Base-by-base conservation (phyloP, 1,139 yeast species). In the Lodderomyces elongisporus region DNA sequence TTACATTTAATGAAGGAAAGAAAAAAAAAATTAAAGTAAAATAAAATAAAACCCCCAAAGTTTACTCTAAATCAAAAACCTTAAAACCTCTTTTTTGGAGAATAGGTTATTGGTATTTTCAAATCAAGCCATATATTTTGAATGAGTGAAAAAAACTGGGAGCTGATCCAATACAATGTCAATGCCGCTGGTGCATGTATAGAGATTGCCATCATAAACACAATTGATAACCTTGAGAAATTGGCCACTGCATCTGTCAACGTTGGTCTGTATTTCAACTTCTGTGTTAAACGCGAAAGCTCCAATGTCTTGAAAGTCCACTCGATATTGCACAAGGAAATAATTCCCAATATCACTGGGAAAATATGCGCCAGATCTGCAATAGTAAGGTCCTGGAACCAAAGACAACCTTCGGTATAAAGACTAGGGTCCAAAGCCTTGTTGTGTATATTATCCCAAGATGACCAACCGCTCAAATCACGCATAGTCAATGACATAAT, bases 151-250 rank as follows among this genome's bases (percentile, higher is more conserved):
- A 70, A 88, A 2, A 71, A 49, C 52, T 85, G 89, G 0, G 96
- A 87, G 31, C 89, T 77, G 21, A 85, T 67, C 97, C 97, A 89
- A 56, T 87, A 89, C 20, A 87, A 55, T 0, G 81, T 76, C 28
- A 89, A 62, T 0, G 94, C 88, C 15, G 79, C 65, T 0, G 96
- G 95, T 0, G 96, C 95, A 49, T 88, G 93, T 33, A 87, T 73
- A 0, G 95, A 71, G 9, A 87, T 68, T 4, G 89, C 89, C 83
- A 87, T 85, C 60, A 89, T 66, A 44, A 85, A 78, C 2, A 87
- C 78, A 33, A 84, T 77, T 17, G 91, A 79, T 48, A 85, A 68
- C 48, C 96, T 65, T 2, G 94, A 74, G 2, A 84, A 54, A 43
- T 79, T 85, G 36, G 80, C 68, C 33, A 67, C 56, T 14, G 75